A percentile compares a stretch with the other conserved stretches of the same genome.
These are phyloP conservation scores for Trichosanthes truncata DNA, from an alignment of 306 rosid species.

Conservation along the genomic window DNA sequence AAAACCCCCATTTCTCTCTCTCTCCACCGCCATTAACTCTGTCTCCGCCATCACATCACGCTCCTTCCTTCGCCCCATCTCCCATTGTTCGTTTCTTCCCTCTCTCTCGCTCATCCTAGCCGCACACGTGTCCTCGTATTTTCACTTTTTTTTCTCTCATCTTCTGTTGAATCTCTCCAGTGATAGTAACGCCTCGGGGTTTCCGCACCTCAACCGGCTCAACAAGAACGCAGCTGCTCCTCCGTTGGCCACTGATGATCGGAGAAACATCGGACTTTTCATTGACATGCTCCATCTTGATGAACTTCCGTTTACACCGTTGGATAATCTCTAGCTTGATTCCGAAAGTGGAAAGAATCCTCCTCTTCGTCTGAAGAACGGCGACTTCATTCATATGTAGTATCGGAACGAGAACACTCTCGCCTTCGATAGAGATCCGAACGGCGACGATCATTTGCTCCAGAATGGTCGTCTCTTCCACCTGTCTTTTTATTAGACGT, in stretches of 20 bases:
- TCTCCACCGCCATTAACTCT: background rate
- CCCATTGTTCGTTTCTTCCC: conserved; percentile 22
- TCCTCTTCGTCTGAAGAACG: conserved; percentile 68
- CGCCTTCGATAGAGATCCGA: no score
- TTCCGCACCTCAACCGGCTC: conserved; percentile 81
- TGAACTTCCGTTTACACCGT: conserved; percentile 34
- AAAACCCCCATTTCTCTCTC: conserved; percentile 6
- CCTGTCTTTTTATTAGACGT: no score
- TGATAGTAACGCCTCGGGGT: conserved; percentile 87
- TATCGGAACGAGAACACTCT: conserved; percentile 73
- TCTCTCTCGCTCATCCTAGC: conserved; percentile 3
- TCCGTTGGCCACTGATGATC: conserved; percentile 33
- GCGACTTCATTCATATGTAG: conserved; percentile 81
- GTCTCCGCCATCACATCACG: background rate
- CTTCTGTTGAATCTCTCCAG: conserved; percentile 86
- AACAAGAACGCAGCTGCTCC: conserved; percentile 53
- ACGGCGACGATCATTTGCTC: conserved; percentile 78
- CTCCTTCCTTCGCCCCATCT: conserved; percentile 13
- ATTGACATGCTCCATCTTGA: conserved; percentile 76
- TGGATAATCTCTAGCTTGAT: conserved; percentile 66
- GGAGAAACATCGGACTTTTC: conserved; percentile 77
- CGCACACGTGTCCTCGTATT: conserved; percentile 42
- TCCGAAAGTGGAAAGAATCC: conserved; percentile 76
- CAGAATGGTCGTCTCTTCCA: conserved; percentile 64
- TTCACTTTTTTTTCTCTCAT: background rate